These are phyloP conservation scores for Nothopassalora personata DNA, from an alignment of 2,329 filamentous ascomycete genomes.

Conservation along the genomic window DNA sequence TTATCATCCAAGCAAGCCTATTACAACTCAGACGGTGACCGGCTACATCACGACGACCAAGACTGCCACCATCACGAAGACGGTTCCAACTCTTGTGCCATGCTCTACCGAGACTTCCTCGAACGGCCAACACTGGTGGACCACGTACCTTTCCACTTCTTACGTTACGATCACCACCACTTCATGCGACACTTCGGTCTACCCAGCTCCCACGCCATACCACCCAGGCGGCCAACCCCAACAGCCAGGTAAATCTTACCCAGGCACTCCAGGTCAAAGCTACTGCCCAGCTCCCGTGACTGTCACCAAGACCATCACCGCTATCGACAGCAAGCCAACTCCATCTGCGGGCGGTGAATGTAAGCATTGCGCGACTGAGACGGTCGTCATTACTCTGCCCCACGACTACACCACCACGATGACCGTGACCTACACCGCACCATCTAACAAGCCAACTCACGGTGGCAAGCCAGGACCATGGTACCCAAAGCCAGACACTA, in stretches of 20 bases:
- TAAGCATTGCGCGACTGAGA: neutral
- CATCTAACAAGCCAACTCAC: neutral
- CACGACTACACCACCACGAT: slow-evolving; percentile 1
- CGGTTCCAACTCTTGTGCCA: slow-evolving; percentile 5
- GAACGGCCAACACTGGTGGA: slow-evolving; percentile 5
- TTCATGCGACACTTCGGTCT: neutral
- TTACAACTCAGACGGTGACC: neutral
- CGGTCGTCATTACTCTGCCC: neutral
- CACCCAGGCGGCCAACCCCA: neutral
- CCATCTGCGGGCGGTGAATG: neutral
- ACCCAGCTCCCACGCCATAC: slow-evolving; percentile 1
- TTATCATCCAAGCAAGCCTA: neutral
- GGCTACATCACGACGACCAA: slow-evolving; percentile 2
- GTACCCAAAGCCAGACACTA: neutral
- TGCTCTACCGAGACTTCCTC: slow-evolving; percentile 2
- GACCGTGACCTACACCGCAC: neutral
- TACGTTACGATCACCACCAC: slow-evolving; percentile 2
- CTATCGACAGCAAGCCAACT: neutral
- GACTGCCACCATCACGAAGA: slow-evolving; percentile 5
- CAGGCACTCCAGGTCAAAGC: neutral
- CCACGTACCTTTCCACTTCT: slow-evolving; percentile 5
- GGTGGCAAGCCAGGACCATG: neutral
- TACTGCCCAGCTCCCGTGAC: slow-evolving; percentile 1
- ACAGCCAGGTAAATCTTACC: neutral
- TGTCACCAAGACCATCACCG: neutral